These are phyloP conservation scores for Rhizopus sp. DNA, from an alignment of 371 early-diverging fungal genomes.

Conservation along the genomic window DNA sequence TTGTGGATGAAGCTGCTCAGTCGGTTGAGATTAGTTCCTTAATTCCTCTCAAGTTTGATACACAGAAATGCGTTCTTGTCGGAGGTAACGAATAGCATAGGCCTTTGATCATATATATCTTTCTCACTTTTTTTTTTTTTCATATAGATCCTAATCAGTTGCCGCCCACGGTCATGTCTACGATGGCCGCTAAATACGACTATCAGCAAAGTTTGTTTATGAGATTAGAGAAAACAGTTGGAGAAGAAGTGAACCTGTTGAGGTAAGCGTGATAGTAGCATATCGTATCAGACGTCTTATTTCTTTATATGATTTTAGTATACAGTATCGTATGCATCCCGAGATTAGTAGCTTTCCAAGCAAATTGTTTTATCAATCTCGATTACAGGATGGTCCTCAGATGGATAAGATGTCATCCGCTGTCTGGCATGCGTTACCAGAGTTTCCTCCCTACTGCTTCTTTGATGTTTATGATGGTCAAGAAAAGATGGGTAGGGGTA, in stretches of 20 bases:
- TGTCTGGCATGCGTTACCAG: conserved; percentile 72
- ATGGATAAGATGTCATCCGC: conserved; percentile 65
- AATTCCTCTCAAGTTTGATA: conserved; percentile 90
- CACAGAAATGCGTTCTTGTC: conserved; percentile 85
- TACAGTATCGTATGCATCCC: conserved; percentile 98
- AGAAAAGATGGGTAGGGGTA: conserved; percentile 66
- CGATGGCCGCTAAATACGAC: conserved; percentile 65
- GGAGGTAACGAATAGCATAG: conserved; percentile 62
- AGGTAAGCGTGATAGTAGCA: conserved; percentile 38
- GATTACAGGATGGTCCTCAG: conserved; percentile 76
- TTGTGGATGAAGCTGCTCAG: conserved; percentile 99
- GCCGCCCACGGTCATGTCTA: conserved; percentile 91
- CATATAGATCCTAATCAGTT: conserved; percentile 92
- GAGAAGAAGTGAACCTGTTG: conserved; percentile 71
- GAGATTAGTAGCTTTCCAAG: conserved; percentile 87
- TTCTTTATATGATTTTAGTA: conserved; percentile 35
- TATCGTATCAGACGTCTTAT: too few relatives aligned
- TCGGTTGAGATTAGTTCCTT: conserved; percentile 88
- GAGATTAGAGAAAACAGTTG: conserved; percentile 69
- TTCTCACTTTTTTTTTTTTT: not conserved
- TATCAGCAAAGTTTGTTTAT: conserved; percentile 93
- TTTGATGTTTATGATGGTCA: conserved; percentile 73
- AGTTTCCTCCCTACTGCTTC: conserved; percentile 81
- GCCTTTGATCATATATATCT: not conserved
- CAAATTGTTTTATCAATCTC: conserved; percentile 78